Percentiles rank a stretch among this genome's conserved stretches.
These are phyloP conservation scores for Sicyos edulis DNA, from an alignment of 306 rosid genomes.

Conservation along the genomic window DNA sequence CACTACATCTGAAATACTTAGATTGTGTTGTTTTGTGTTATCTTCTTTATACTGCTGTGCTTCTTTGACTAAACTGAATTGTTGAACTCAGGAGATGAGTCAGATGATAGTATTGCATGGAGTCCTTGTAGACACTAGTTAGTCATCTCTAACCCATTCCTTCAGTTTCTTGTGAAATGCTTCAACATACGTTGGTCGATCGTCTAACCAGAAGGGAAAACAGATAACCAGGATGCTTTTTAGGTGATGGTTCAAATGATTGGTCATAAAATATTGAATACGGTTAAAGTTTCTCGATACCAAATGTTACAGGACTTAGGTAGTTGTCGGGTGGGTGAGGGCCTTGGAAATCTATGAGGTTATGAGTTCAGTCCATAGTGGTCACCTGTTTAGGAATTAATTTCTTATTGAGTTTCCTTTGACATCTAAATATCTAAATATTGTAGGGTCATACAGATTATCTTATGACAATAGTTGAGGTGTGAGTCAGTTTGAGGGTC, in stretches of 20 bases:
- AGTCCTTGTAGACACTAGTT: background rate
- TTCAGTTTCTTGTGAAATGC: conserved; percentile 1
- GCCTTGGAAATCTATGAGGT: too few species aligned
- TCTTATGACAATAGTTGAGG: too few species aligned
- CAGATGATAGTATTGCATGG: too few species aligned
- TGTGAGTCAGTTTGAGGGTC: too few species aligned
- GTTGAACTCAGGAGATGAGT: background rate
- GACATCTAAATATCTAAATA: too few species aligned
- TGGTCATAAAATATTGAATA: background rate
- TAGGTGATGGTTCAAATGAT: background rate
- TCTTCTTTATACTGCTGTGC: background rate
- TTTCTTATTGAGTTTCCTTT: too few species aligned
- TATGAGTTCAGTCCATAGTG: too few species aligned
- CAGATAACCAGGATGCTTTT: background rate
- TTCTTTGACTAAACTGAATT: background rate
- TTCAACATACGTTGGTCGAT: background rate
- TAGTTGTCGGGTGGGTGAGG: background rate
- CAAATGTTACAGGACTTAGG: background rate
- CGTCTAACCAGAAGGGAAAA: background rate
- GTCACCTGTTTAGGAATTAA: too few species aligned
- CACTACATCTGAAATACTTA: background rate
- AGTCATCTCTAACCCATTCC: background rate
- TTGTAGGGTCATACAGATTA: too few species aligned
- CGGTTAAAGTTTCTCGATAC: background rate
- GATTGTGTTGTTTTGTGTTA: background rate